Evolutionary conservation across 371 early-diverging fungal genomes (phyloP), one percentile per base, ranked within the genome.

Genomic region (Saksenaea vasiformis): DNA sequence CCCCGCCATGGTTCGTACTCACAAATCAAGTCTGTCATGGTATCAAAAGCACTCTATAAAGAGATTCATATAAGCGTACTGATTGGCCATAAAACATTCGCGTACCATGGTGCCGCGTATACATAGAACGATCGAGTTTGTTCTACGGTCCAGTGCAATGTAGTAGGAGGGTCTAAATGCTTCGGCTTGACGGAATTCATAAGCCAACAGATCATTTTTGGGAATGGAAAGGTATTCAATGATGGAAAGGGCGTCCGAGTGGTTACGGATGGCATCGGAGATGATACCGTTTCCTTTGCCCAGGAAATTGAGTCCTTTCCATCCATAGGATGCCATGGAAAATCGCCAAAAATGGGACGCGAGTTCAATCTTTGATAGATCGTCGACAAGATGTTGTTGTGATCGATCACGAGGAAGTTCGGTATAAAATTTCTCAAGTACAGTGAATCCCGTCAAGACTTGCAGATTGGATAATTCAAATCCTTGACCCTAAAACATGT

Each of bases 1-100:
- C 91, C 93, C 56, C 88, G 87, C 93, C 94, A 93, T 35, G 84
- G 88, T 51, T 87, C 83, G 63, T 93, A 94, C 65, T 93, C 92
- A 60, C 93, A 93, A 0, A 89, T 86, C 19, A 94, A 66, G 67
- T 94, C 95, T 0, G 95, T 93, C 63, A 94, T 70, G 0, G 91
- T 86, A 67, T 94, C 94, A 66, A 86, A 84, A 0, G 86, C 79
- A 44, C 90, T 93, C 89, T 88, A 69, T n/a, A n/a, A n/a, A n/a
- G 17, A 47, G 19, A 47, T 3, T 3, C n/a, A 3, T 22, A 27
- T 43, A 5, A 28, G 19, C 38, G 19, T n/a, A n/a, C n/a, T n/a
- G n/a, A 11, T 17, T 44, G 10, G n/a, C 22, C 24, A 38, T 15
- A 35, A 37, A 44, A 38, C 15, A 38, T 15, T 38, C 38, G 38